Evolutionary conservation across 495 filamentous ascomycete genomes (phyloP).

Genomic region (Hypoxylon fragiforme): DNA sequence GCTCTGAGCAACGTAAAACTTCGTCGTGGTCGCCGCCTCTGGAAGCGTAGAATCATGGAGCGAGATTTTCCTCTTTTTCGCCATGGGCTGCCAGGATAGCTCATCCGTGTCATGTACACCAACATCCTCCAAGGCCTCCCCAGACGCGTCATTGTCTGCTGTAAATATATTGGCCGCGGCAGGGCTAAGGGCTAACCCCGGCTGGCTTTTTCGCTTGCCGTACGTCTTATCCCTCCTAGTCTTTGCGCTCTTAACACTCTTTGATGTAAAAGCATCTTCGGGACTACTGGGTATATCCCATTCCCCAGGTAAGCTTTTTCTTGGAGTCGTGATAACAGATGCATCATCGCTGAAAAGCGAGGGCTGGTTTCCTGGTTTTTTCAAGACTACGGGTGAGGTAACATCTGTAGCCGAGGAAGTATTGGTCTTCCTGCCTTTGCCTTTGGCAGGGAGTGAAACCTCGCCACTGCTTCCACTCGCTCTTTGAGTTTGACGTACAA

Average conservation of each 20-base stretch:
- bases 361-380: constrained; percentile 15
- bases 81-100: constrained; percentile 5
- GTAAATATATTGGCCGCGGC: constrained; percentile 17
- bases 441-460: constrained; percentile 24
- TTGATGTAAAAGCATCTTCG: constrained; percentile 1
- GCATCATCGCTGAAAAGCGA: constrained; percentile 21
- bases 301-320: constrained; percentile 24
- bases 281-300: constrained; percentile 40
- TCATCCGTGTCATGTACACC: constrained; percentile 8
- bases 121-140: constrained; percentile 1
- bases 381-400: constrained; percentile 25
- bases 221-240: constrained; percentile 24
- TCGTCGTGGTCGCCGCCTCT: constrained; percentile 5
- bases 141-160: constrained; percentile 2
- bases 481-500: constrained; percentile 37
- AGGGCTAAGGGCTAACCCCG: constrained; percentile 3
- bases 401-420: constrained; percentile 33
- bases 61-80: constrained; percentile 13
- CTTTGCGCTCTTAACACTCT: constrained; percentile 4
- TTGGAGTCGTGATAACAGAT: constrained; percentile 28
- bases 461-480: constrained; percentile 34
- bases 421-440: constrained; percentile 22
- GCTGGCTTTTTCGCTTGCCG: constrained; percentile 20
- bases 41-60: constrained; percentile 15
- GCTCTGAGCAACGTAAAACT: constrained; percentile 37